Evolutionary conservation across 73 alveolate species (phyloP).

Genomic region (Durusdinium trenchii): DNA sequence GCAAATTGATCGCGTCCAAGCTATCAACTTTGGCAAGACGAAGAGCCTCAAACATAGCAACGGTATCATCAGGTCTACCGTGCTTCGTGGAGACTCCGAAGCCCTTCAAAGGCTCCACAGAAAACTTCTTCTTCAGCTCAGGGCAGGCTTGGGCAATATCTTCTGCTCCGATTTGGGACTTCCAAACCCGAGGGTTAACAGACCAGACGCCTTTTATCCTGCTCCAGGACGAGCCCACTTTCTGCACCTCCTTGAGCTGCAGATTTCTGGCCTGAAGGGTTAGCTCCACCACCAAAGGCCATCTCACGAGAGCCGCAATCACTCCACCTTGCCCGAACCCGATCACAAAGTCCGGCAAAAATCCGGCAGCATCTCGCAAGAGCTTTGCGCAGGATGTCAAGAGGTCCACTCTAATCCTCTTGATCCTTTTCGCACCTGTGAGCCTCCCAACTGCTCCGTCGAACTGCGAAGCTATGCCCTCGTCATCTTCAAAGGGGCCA

Average conservation of each 20-base stretch:
- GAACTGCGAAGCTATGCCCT: too few relatives aligned
- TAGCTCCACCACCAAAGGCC: conserved; percentile 32
- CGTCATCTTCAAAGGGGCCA: background rate
- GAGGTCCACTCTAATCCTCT: background rate
- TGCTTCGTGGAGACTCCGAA: background rate
- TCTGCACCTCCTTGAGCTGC: background rate
- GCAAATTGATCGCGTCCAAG: background rate
- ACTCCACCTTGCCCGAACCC: conserved; percentile 53
- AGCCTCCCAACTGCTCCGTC: too few relatives aligned
- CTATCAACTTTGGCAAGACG: background rate
- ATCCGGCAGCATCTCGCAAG: background rate
- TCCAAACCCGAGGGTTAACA: background rate
- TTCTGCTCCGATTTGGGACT: background rate
- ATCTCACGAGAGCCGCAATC: background rate
- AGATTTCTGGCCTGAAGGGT: conserved; percentile 50
- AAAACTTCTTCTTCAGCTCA: background rate
- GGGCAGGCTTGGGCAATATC: background rate
- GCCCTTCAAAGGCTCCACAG: conserved; percentile 1
- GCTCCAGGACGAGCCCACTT: background rate
- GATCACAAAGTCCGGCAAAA: background rate
- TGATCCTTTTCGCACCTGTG: background rate
- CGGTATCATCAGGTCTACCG: background rate
- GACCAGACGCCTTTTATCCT: background rate
- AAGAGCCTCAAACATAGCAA: background rate
- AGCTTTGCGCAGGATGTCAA: background rate